phyloP scores from a whole-genome alignment of 768 basidiomycete species.

The Russula foetens region DNA sequence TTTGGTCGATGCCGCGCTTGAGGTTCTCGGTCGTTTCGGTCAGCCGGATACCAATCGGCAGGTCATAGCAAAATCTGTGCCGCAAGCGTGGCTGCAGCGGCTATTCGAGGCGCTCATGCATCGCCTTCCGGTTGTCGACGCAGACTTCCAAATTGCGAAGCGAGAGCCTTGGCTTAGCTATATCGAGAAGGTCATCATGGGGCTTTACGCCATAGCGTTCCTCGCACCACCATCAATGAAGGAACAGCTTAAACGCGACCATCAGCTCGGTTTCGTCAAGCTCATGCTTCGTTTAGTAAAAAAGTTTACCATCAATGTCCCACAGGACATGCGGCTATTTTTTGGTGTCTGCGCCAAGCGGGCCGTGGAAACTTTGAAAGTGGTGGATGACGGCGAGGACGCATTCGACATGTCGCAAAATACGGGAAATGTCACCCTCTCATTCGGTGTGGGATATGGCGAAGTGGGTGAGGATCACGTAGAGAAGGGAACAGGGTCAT shows the following conservation, averaged over 20 bases:
- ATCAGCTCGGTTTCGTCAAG: constrained; percentile 55
- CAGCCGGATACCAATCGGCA: constrained; percentile 75
- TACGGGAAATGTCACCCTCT: constrained; percentile 46
- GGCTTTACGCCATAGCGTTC: constrained; percentile 83
- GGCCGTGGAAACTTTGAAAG: constrained; percentile 68
- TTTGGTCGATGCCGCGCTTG: constrained; percentile 69
- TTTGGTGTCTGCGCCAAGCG: constrained; percentile 53
- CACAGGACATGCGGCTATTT: constrained; percentile 43
- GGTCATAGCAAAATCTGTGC: constrained; percentile 53
- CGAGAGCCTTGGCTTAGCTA: constrained; percentile 70
- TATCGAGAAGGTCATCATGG: constrained; percentile 69
- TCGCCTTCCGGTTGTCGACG: constrained; percentile 72
- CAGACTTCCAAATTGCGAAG: constrained; percentile 60
- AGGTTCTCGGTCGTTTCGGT: constrained; percentile 73
- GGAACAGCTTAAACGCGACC: constrained; percentile 55
- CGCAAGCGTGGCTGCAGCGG: constrained; percentile 46
- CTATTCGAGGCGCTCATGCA: constrained; percentile 68
- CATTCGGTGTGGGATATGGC: constrained; percentile 82
- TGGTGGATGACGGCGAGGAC: constrained; percentile 70
- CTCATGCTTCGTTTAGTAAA: constrained; percentile 68
- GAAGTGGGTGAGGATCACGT: constrained; percentile 57
- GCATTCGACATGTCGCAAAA: constrained; percentile 61
- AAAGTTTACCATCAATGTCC: constrained; percentile 45
- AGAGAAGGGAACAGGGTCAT: constrained; percentile 68
- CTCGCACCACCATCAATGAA: constrained; percentile 72